A percentile compares a stretch with the other conserved stretches of the same genome.
phyloP scores from a whole-genome alignment of 371 early-diverging fungal genomes.

The Blastocladiella emersonii region DNA sequence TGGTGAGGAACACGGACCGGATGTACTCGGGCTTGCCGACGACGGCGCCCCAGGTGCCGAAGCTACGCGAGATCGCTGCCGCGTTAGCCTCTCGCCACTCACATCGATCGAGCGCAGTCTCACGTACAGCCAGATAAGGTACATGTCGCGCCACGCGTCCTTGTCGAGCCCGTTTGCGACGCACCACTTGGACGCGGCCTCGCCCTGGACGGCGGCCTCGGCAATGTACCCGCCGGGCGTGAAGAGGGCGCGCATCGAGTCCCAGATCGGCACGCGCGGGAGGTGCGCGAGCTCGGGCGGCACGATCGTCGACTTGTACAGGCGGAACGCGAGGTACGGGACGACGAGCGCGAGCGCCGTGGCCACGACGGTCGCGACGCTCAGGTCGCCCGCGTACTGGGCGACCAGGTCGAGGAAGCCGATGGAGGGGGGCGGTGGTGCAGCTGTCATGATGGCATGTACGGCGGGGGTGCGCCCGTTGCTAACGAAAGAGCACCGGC shows the following conservation, averaged over 20 bases:
- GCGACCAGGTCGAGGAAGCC: too few species aligned
- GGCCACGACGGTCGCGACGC: not conserved
- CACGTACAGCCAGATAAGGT: constrained; percentile 3
- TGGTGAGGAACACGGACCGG: not conserved
- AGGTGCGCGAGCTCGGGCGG: not conserved
- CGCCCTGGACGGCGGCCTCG: not conserved
- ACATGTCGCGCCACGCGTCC: constrained; percentile 5
- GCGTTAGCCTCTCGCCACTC: too few species aligned
- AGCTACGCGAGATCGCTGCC: not conserved
- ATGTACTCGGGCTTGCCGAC: constrained; percentile 2
- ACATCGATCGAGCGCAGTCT: too few species aligned
- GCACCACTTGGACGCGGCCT: not conserved
- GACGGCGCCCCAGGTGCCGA: constrained; percentile 1
- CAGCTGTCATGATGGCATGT: too few species aligned
- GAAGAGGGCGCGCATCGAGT: not conserved
- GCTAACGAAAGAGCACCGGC: too few species aligned
- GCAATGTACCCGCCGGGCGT: not conserved
- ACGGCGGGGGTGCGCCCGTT: too few species aligned
- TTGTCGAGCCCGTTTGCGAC: not conserved
- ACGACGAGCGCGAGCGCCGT: not conserved
- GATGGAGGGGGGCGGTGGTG: too few species aligned
- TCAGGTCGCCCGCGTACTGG: too few species aligned
- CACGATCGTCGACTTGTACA: not conserved
- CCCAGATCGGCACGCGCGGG: not conserved
- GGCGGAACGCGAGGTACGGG: not conserved